phyloP scores from a whole-genome alignment of 1,284 basidiomycete genomes.

The Cryptococcus deneoformans region DNA sequence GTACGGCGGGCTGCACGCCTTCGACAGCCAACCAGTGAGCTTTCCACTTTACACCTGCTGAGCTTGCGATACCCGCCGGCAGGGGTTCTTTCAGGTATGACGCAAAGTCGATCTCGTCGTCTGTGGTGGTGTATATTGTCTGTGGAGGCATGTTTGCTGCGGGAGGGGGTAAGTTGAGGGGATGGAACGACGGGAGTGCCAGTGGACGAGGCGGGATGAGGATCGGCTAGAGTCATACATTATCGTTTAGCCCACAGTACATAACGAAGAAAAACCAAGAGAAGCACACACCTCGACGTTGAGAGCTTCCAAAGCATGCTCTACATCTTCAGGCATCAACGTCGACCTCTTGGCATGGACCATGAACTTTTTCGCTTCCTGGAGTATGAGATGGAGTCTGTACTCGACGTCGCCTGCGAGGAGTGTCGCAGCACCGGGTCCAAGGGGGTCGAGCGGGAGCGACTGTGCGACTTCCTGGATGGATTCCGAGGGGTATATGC shows the following conservation, averaged over 20 bases:
- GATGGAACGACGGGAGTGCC: slow-evolving; percentile 64
- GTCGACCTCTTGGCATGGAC: slow-evolving; percentile 85
- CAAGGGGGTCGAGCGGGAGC: slow-evolving; percentile 71
- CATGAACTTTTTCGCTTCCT: slow-evolving; percentile 98
- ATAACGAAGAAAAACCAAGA: neutral
- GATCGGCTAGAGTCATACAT: slow-evolving; percentile 28
- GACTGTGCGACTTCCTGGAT: slow-evolving; percentile 87
- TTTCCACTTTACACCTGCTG: slow-evolving; percentile 48
- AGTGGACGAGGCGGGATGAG: slow-evolving; percentile 45
- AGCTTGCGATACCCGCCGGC: slow-evolving; percentile 37
- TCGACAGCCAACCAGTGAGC: slow-evolving; percentile 99
- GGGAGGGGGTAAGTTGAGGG: slow-evolving; percentile 47
- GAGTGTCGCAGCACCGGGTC: slow-evolving; percentile 75
- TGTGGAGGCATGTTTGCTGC: slow-evolving; percentile 51
- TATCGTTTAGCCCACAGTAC: neutral
- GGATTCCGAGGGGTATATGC: slow-evolving; percentile 44
- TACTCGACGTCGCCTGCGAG: slow-evolving; percentile 97
- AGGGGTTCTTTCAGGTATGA: slow-evolving; percentile 62
- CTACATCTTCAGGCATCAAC: slow-evolving; percentile 84
- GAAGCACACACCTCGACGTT: slow-evolving; percentile 70
- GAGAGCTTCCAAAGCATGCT: slow-evolving; percentile 86
- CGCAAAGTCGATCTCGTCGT: slow-evolving; percentile 97
- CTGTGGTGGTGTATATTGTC: slow-evolving; percentile 87
- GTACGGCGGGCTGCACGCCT: slow-evolving; percentile 93
- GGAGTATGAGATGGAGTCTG: slow-evolving; percentile 67